Evolutionary conservation across 2,329 filamentous ascomycete genomes (phyloP).

Genomic region (Paraphoma sp.): DNA sequence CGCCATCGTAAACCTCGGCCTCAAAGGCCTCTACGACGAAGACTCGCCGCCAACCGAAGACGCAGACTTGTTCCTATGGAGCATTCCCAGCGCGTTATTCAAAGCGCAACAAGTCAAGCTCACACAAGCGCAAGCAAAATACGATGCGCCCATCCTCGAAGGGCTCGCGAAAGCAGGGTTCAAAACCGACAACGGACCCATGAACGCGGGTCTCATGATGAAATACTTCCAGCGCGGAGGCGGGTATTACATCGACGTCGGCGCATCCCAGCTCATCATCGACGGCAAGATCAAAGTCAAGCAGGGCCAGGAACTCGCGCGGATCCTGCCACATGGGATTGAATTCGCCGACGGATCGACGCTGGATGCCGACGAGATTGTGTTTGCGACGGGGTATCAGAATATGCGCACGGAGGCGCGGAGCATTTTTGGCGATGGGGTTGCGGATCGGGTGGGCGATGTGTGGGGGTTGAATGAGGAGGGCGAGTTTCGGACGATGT

Average conservation of each 20-base stretch:
- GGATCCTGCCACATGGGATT: slow-evolving; percentile 50
- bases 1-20: slow-evolving; percentile 34
- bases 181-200: slow-evolving; percentile 42
- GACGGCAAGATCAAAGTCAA: slow-evolving; percentile 56
- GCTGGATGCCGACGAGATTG: slow-evolving; percentile 54
- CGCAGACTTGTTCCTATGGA: slow-evolving; percentile 38
- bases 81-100: slow-evolving; percentile 43
- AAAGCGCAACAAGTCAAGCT: slow-evolving; percentile 37
- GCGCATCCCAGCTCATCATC: slow-evolving; percentile 51
- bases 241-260: slow-evolving; percentile 58
- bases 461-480: slow-evolving; percentile 56
- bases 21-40: slow-evolving; percentile 40
- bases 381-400: slow-evolving; percentile 57
- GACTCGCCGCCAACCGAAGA: slow-evolving; percentile 34
- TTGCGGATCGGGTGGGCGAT: slow-evolving; percentile 51
- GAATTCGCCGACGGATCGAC: slow-evolving; percentile 52
- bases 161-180: slow-evolving; percentile 53
- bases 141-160: slow-evolving; percentile 49
- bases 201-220: slow-evolving; percentile 40
- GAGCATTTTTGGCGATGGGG: slow-evolving; percentile 50
- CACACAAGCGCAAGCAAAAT: slow-evolving; percentile 33
- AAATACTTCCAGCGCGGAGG: slow-evolving; percentile 53
- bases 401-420: slow-evolving; percentile 51
- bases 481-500: slow-evolving; percentile 55
- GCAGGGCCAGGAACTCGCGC: slow-evolving; percentile 43